Base-by-base conservation (phyloP, 306 rosid species). In the Lablab purpureus region DNA sequence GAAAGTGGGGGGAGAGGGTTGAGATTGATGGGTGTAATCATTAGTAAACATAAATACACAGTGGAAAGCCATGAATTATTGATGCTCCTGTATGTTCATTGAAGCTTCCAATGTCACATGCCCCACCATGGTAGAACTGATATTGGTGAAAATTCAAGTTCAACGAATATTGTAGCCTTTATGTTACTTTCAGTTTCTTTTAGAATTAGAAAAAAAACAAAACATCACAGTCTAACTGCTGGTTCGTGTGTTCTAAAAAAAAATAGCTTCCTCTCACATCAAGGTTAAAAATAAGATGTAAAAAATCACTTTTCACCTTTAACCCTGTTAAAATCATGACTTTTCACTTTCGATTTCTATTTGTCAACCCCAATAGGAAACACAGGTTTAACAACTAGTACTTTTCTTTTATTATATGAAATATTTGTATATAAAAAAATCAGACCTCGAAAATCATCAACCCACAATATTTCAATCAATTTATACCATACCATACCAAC, bases 1-100 rank as follows among this genome's bases (percentile, higher is more conserved):
- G 59, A 55, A 55, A 63, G 45, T 9, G 14, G 74, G 54, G 67
- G 49, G 4, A 4, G 47, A 13, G 30, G 46, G 59, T 21, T 30
- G 15, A 63, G 59, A 68, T n/a, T 65, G 50, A 86, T 85, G 84
- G 88, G 50, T 5, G 81, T 73, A 87, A 89, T 88, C 84, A 91
- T 86, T 79, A 77, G 18, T 41, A 68, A 76, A 75, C 79, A 71
- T 62, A 25, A 40, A 67, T 64, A 54, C 71, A 55, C 19, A 32
- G 68, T 69, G 74, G 17, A 71, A 55, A 75, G 64, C 19, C 49
- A 46, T 60, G 63, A 65, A 80, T 84, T 51, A 76, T 65, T 27
- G 45, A 71, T 19, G 68, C 79, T 37, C 45, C 36, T 25, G 79
- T 70, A 63, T 19, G 18, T 65, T 58, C 70, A 65, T 62, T 79